Base-by-base conservation (phyloP, 23 red algal species). In the Gracilariopsis chorda region DNA sequence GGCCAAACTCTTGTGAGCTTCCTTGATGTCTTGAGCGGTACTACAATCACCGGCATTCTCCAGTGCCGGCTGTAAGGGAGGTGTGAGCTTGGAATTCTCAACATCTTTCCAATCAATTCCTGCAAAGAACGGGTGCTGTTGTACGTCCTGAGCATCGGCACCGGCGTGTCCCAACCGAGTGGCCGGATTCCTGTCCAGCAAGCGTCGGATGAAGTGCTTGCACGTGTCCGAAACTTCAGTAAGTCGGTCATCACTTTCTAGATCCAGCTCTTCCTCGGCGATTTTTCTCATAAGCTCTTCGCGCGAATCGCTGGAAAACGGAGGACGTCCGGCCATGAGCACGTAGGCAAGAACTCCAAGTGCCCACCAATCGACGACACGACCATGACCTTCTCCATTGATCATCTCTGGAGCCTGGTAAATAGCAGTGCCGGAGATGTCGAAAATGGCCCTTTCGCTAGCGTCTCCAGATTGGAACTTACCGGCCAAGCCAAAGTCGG, bases 351-450 rank as follows among this genome's bases (percentile, higher is more conserved):
- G 88, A 20, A 96, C 86, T 2, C 97, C 97, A 16, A 99, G 73
- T 16, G 97, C 94, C 97, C 97, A 99, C 93, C 93, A 99, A 44
- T 99, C 97, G 34, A 99, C 97, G 20, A 82, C 90, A 37, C 84
- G 88, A n/a, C 97, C 97, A 76, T 99, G 97, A 6, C 97, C 92
- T 49, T 95, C 86, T 13, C 93, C 93, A 20, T 62, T 69, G n/a
- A 99, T 61, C 71, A 99, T 95, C 82, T 99, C 96, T 9, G 96
- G 96, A 35, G 93, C 93, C 70, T 95, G 93, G 80, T 98, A 98
- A 51, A 95, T 92, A 35, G 93, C 90, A 37, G 96, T 98, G n/a
- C 96, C 96, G 7, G 88, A 91, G 33, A 94, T 85, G 59, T 95
- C 93, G 37, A 63, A 93, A 29, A 90, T 89, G 17, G 84, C 46